A percentile compares a stretch with the other conserved stretches of the same genome.
Evolutionary conservation across 2,329 filamentous ascomycete species (phyloP).

Genomic region (Cyphellophora europaea): DNA sequence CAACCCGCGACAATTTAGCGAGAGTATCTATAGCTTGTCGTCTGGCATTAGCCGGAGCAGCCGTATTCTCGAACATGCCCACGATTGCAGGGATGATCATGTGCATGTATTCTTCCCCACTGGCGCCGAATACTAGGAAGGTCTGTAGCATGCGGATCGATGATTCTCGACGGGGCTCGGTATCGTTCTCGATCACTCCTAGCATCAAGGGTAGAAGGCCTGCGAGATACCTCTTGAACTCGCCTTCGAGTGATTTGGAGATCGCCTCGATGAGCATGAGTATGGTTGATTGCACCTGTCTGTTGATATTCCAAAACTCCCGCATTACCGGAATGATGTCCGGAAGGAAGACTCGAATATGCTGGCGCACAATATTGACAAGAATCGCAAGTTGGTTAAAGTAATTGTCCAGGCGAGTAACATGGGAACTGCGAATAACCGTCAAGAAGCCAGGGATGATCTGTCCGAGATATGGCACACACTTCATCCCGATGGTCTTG

Average conservation of each 20-base stretch:
- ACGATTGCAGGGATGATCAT: constrained; percentile 95
- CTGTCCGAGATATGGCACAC: constrained; percentile 84
- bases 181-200: constrained; percentile 81
- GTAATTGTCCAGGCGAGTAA: constrained; percentile 78
- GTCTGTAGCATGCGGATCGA: constrained; percentile 90
- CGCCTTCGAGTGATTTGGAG: constrained; percentile 83
- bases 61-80: constrained; percentile 80
- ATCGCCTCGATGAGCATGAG: constrained; percentile 88
- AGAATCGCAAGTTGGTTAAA: constrained; percentile 93
- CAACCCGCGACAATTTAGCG: constrained; percentile 85
- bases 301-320: constrained; percentile 79
- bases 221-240: constrained; percentile 95
- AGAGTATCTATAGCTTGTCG: constrained; percentile 91
- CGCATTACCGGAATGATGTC: constrained; percentile 79
- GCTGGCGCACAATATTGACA: constrained; percentile 90
- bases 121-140: constrained; percentile 90
- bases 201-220: constrained; percentile 87
- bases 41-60: constrained; percentile 68
- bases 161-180: constrained; percentile 62
- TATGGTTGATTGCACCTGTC: constrained; percentile 81
- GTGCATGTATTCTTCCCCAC: constrained; percentile 98
- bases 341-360: constrained; percentile 83
- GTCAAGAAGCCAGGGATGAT: constrained; percentile 90
- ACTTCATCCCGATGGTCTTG: constrained; percentile 89
- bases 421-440: constrained; percentile 74